A percentile compares a stretch with the other conserved stretches of the same genome.
Conservation (phyloP, 495 filamentous ascomycete genomes). For the Tuber magnatum region DNA sequence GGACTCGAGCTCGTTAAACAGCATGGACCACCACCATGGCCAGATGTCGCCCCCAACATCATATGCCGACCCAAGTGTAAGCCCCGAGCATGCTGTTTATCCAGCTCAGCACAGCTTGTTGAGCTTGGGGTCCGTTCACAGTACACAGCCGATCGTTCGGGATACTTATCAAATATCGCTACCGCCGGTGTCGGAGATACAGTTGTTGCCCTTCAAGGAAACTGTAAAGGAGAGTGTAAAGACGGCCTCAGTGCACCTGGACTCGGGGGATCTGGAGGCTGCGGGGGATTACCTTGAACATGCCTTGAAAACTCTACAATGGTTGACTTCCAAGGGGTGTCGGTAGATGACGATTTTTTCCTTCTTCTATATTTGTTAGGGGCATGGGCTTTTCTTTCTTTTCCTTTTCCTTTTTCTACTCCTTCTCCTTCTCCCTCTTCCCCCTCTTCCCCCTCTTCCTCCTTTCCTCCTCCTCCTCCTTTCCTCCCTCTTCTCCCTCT, state of each 20-base stretch:
- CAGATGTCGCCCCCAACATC: constrained; percentile 18
- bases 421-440: background rate
- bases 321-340: constrained; percentile 19
- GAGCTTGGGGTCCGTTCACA: constrained; percentile 21
- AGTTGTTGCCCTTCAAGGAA: constrained; percentile 23
- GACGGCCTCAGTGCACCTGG: constrained; percentile 25
- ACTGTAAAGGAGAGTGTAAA: constrained; percentile 27
- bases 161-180: constrained; percentile 30
- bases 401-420: background rate
- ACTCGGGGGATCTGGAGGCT: constrained; percentile 32
- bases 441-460: background rate
- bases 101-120: constrained; percentile 22
- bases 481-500: background rate
- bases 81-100: constrained; percentile 25
- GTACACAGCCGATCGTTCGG: constrained; percentile 27
- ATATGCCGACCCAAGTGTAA: constrained; percentile 27
- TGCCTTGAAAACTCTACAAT: constrained; percentile 32
- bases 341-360: constrained; percentile 9
- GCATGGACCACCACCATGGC: constrained; percentile 22
- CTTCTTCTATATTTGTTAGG: background rate
- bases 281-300: constrained; percentile 32
- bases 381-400: background rate
- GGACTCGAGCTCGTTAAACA: constrained; percentile 27
- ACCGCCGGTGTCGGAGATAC: constrained; percentile 30
- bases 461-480: background rate